These are phyloP conservation scores for Verticillium nonalfalfae DNA, from an alignment of 2,329 filamentous ascomycete genomes.

Conservation along the genomic window DNA sequence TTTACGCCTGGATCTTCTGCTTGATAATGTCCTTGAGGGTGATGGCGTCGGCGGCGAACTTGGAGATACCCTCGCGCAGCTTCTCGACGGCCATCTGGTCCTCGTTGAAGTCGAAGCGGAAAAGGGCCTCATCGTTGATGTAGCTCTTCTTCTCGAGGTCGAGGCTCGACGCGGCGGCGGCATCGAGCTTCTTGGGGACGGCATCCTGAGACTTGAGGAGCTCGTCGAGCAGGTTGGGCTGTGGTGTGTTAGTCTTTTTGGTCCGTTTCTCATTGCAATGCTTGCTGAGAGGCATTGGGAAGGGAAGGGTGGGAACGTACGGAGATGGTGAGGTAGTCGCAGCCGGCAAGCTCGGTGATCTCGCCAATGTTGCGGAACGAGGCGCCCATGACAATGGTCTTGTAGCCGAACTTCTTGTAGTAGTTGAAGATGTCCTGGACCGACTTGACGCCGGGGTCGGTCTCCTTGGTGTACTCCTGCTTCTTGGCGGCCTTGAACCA, in stretches of 20 bases:
- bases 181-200: constrained; percentile 90
- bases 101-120: constrained; percentile 99
- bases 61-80: constrained; percentile 98
- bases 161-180: constrained; percentile 56
- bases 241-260: background rate
- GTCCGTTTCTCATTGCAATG: too few relatives aligned
- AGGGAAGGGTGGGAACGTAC: constrained; percentile 50
- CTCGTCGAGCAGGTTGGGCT: constrained; percentile 91
- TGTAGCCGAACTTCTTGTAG: constrained; percentile 99
- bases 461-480: constrained; percentile 83
- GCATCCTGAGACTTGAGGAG: constrained; percentile 75
- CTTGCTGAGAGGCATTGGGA: background rate
- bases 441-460: constrained; percentile 94
- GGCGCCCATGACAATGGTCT: constrained; percentile 99
- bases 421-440: constrained; percentile 98
- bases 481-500: constrained; percentile 97
- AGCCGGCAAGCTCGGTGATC: constrained; percentile 96
- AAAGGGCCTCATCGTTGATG: constrained; percentile 79
- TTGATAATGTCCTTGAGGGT: constrained; percentile 90
- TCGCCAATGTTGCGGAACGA: constrained; percentile 95
- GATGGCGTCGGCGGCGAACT: constrained; percentile 93
- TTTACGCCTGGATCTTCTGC: constrained; percentile 64
- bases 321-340: constrained; percentile 97
- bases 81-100: constrained; percentile 99
- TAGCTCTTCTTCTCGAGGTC: constrained; percentile 85